phyloP scores from a whole-genome alignment of 2,329 filamentous ascomycete genomes.

The Pseudogymnoascus sp. region DNA sequence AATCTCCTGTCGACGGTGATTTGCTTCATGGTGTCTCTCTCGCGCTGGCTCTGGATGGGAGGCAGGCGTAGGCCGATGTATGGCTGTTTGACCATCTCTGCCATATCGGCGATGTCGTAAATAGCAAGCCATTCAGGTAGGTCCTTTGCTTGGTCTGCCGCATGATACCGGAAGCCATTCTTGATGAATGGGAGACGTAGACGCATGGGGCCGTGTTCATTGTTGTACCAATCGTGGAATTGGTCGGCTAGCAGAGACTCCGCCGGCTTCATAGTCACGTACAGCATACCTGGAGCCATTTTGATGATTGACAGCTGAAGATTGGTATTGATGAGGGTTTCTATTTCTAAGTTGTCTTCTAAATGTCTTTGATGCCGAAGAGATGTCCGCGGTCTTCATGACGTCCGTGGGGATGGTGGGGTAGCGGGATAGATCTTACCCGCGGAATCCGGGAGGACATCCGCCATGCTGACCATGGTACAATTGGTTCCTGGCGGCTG shows the following conservation, averaged over 20 bases:
- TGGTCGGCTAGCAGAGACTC: constrained; percentile 49
- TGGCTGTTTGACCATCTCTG: constrained; percentile 57
- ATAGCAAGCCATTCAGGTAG: constrained; percentile 66
- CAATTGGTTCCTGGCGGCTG: neutral
- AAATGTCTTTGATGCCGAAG: neutral
- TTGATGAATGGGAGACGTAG: constrained; percentile 64
- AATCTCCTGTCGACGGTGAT: constrained; percentile 63
- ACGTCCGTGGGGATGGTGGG: neutral
- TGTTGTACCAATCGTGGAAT: constrained; percentile 93
- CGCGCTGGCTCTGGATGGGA: constrained; percentile 47
- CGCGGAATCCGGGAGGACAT: neutral
- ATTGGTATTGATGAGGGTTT: neutral
- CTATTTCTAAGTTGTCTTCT: neutral
- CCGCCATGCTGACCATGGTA: neutral
- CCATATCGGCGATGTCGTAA: constrained; percentile 74
- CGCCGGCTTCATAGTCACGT: constrained; percentile 78
- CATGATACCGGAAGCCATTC: constrained; percentile 73
- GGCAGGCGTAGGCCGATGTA: constrained; percentile 59
- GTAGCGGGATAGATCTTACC: neutral
- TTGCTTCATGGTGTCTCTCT: constrained; percentile 53
- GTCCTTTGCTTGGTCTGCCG: constrained; percentile 46
- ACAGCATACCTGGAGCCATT: constrained; percentile 57
- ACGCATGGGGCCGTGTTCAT: constrained; percentile 78
- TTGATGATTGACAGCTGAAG: neutral
- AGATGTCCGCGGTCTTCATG: neutral